Evolutionary conservation across 2,329 filamentous ascomycete species (phyloP), one percentile per base, ranked within the genome.

Genomic region (Lasiodiplodia hormozganensis): DNA sequence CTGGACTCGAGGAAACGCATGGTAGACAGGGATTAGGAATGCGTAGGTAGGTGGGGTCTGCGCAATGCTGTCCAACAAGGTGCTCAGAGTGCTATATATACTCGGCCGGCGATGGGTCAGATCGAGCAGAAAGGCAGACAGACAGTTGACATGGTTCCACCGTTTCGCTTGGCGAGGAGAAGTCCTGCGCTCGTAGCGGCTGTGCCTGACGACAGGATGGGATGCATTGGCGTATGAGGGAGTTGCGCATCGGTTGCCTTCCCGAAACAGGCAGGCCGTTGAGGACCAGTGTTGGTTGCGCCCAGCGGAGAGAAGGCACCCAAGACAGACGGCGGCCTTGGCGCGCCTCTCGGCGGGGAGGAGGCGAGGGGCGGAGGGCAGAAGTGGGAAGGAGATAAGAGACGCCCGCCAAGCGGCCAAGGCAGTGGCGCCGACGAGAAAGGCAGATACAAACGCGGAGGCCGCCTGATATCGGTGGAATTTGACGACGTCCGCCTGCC

Each of bases 331-430:
- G 31, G 57, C 57, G 8, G 23, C n/a, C 6, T 16, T 21, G 57
- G 38, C 57, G 31, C 47, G 57, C 47, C 25, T 49, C 57, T 62
- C 47, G 57, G 21, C 11, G 57, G 38, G 51, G 57, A 43, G 47
- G 57, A 25, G 28, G 49, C 38, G 31, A 8, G 57, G 57, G 25
- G 57, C 57, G 57, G 57, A 62, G 40, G 25, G 16, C 23, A 34
- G 40, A 51, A 62, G 57, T 34, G 40, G 57, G 57, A 62, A 62
- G 57, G 57, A 31, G 57, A 62, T 49, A 62, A 62, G 57, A 62
- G 23, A 31, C 7, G 14, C 40, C 18, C 40, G 57, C 57, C 57
- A 47, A 62, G 57, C 23, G 23, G 25, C 40, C 57, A 62, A 62
- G 57, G 34, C 31, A 38, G 56, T 60, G 56, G 56, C 56, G 34